These are phyloP conservation scores for Pholiota adiposa DNA, from an alignment of 1,284 basidiomycete genomes.

Conservation along the genomic window DNA sequence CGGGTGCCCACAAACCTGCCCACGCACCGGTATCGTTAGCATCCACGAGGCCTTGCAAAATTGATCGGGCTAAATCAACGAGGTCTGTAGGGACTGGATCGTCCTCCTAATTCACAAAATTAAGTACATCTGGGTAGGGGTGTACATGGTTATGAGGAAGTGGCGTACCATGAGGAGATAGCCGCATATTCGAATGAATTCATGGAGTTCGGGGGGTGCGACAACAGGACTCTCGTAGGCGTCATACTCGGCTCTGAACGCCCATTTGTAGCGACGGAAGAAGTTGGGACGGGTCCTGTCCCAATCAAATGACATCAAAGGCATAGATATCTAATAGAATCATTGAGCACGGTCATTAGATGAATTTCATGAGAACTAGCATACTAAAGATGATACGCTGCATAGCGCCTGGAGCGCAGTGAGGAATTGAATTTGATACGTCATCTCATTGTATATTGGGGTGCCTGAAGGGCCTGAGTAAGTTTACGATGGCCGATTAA, in stretches of 20 bases:
- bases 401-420: conserved; percentile 59
- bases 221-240: conserved; percentile 40
- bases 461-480: conserved; percentile 39
- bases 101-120: conserved; percentile 11
- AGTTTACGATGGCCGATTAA: not conserved
- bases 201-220: conserved; percentile 46
- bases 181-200: conserved; percentile 43
- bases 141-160: not conserved
- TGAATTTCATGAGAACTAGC: conserved; percentile 14
- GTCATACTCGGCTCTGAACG: conserved; percentile 59
- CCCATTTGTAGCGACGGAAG: conserved; percentile 75
- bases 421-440: conserved; percentile 52
- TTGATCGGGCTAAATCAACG: conserved; percentile 42
- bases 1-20: conserved; percentile 26
- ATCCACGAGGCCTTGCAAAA: conserved; percentile 38
- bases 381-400: conserved; percentile 50
- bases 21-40: conserved; percentile 37
- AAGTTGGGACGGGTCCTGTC: conserved; percentile 49
- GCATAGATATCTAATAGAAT: conserved; percentile 36
- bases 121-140: not conserved
- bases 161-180: conserved; percentile 39
- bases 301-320: conserved; percentile 42
- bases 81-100: conserved; percentile 40
- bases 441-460: conserved; percentile 47
- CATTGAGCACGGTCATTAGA: not conserved